A percentile compares a stretch with the other conserved stretches of the same genome.
Conservation (phyloP, 306 rosid genomes). For the Lablab purpureus region DNA sequence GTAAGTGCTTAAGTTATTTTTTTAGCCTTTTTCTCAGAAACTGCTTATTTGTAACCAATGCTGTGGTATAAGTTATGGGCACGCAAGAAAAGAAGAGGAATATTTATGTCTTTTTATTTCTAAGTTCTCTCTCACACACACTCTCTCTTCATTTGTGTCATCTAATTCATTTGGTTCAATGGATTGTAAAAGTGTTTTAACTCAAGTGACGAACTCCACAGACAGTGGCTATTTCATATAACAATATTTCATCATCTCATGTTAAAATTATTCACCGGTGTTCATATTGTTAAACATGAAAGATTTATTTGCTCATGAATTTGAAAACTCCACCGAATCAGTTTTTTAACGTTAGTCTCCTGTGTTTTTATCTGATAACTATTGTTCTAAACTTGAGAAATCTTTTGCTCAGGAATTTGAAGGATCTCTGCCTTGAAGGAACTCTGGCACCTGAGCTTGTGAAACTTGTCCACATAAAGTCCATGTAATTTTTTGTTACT, state of each 20-base stretch:
- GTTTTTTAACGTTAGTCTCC: not conserved
- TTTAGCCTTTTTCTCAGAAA: not conserved
- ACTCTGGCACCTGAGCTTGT: conserved; percentile 70
- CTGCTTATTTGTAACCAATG: conserved; percentile 9
- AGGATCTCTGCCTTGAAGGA: conserved; percentile 84
- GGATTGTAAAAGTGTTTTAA: not conserved
- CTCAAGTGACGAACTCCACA: not conserved
- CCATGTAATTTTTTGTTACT: conserved; percentile 63
- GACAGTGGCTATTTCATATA: not conserved
- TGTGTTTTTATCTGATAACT: not conserved
- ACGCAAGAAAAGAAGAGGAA: not conserved
- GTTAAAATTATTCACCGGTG: not conserved
- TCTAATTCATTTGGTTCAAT: not conserved
- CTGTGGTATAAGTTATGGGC: conserved; percentile 14
- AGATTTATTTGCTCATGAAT: conserved; percentile 55
- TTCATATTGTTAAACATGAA: conserved; percentile 31
- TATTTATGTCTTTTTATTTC: not conserved
- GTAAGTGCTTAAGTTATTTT: conserved; percentile 70
- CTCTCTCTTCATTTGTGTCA: not conserved
- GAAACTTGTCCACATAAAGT: conserved; percentile 71
- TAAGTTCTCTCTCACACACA: not conserved
- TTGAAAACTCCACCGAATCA: conserved; percentile 46
- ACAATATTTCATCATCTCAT: not conserved
- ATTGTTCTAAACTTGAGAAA: not conserved
- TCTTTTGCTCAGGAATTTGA: conserved; percentile 69